These are phyloP conservation scores for Onygena corvina DNA, from an alignment of 2,329 filamentous ascomycete genomes.

Conservation along the genomic window DNA sequence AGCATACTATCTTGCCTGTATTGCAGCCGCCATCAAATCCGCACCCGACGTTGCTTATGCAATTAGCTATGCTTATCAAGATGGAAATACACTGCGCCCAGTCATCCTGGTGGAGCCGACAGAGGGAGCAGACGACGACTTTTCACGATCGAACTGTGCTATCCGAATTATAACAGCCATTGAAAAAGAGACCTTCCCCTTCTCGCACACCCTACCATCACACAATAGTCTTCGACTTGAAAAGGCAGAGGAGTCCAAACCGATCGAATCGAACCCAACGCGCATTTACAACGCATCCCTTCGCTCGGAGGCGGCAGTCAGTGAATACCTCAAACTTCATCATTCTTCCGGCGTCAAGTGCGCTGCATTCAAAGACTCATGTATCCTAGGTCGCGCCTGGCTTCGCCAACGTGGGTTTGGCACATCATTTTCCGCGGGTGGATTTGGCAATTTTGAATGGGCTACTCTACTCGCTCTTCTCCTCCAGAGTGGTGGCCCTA, in stretches of 20 bases:
- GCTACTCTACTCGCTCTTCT: slow-evolving; percentile 65
- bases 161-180: slow-evolving; percentile 70
- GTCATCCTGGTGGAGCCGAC: slow-evolving; percentile 41
- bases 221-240: slow-evolving; percentile 56
- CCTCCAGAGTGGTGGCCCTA: slow-evolving; percentile 62
- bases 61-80: slow-evolving; percentile 52
- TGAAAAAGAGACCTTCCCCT: slow-evolving; percentile 56
- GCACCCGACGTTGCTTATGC: slow-evolving; percentile 44
- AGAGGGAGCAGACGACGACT: slow-evolving; percentile 27
- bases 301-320: slow-evolving; percentile 61
- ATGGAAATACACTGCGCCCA: slow-evolving; percentile 67
- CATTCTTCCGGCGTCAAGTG: slow-evolving; percentile 58
- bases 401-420: slow-evolving; percentile 74
- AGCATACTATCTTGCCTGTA: slow-evolving; percentile 76
- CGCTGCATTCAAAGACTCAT: slow-evolving; percentile 66
- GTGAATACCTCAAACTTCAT: slow-evolving; percentile 63
- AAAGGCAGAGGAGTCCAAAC: slow-evolving; percentile 31
- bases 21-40: slow-evolving; percentile 58
- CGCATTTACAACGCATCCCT: slow-evolving; percentile 84
- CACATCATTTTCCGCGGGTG: slow-evolving; percentile 57
- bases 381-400: slow-evolving; percentile 77
- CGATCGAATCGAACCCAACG: slow-evolving; percentile 33
- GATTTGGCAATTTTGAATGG: slow-evolving; percentile 93
- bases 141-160: slow-evolving; percentile 37
- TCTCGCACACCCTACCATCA: slow-evolving; percentile 56